These are phyloP conservation scores for Mucor indicus DNA, from an alignment of 371 early-diverging fungal genomes.

Conservation along the genomic window DNA sequence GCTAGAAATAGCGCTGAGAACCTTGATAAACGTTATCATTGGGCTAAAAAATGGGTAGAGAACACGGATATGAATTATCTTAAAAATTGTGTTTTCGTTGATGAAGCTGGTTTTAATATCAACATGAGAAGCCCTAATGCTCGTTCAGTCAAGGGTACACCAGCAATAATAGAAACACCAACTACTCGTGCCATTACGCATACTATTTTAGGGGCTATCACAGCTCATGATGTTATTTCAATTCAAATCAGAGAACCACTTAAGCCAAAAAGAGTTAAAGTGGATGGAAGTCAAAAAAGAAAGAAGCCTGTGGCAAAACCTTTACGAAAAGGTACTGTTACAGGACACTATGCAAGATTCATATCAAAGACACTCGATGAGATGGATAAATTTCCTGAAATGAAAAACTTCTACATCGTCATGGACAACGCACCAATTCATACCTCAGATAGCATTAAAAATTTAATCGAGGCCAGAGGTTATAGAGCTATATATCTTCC, in stretches of 20 bases:
- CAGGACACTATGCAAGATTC: not conserved
- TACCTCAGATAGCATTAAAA: too few relatives aligned
- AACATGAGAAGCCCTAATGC: too few relatives aligned
- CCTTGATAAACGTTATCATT: slow-evolving; percentile 5
- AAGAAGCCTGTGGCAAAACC: not conserved
- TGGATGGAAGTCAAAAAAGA: not conserved
- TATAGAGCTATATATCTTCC: slow-evolving; percentile 12
- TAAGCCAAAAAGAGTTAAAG: not conserved
- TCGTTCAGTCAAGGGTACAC: not conserved
- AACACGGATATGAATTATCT: not conserved
- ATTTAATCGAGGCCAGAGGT: too few relatives aligned
- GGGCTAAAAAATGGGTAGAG: slow-evolving; percentile 6
- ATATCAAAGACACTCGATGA: not conserved
- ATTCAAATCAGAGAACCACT: not conserved
- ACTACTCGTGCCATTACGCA: not conserved
- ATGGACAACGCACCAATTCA: too few relatives aligned
- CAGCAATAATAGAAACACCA: slow-evolving; percentile 1
- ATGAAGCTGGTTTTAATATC: slow-evolving; percentile 9
- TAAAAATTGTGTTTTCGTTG: too few relatives aligned
- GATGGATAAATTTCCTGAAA: slow-evolving; percentile 2
- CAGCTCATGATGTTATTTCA: not conserved
- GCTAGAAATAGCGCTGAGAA: slow-evolving; percentile 13
- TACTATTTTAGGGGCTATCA: not conserved
- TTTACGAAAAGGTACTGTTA: not conserved
- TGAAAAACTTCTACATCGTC: too few relatives aligned